Evolutionary conservation across 1,284 basidiomycete species (phyloP).

Genomic region (Apiotrichum sp.): DNA sequence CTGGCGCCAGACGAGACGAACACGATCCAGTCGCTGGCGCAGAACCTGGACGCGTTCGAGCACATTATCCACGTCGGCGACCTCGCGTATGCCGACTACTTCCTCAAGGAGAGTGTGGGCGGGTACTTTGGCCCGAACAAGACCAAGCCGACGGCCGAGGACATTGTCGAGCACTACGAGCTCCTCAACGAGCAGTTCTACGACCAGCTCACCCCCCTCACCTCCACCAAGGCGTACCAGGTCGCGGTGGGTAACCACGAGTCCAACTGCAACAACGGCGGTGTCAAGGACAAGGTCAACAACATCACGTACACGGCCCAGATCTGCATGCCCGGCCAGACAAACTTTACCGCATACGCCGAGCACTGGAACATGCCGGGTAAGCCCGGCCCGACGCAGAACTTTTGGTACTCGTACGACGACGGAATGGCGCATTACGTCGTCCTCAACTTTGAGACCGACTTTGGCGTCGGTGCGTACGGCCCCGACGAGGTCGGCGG

Average conservation of each 20-base stretch:
- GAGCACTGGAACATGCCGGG: constrained; percentile 38
- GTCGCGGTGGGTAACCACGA: constrained; percentile 31
- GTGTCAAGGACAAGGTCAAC: constrained; percentile 20
- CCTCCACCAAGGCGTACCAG: constrained; percentile 30
- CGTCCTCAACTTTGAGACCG: constrained; percentile 28
- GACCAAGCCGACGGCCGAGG: constrained; percentile 2
- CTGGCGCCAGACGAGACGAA: constrained; percentile 29
- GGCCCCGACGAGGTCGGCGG: constrained; percentile 25
- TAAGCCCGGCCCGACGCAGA: constrained; percentile 15
- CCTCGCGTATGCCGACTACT: constrained; percentile 33
- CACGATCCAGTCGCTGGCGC: constrained; percentile 29
- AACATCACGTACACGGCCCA: constrained; percentile 26
- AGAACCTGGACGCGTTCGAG: constrained; percentile 27
- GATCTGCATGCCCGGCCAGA: constrained; percentile 28
- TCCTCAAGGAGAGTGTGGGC: constrained; percentile 21
- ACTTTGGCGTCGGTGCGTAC: constrained; percentile 22
- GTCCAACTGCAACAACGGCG: constrained; percentile 23
- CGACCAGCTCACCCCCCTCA: constrained; percentile 30
- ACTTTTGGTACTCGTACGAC: constrained; percentile 39
- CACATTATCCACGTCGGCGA: constrained; percentile 27
- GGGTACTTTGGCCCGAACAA: constrained; percentile 24
- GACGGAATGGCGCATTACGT: constrained; percentile 27
- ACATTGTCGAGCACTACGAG: constrained; percentile 30
- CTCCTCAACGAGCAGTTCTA: constrained; percentile 32
- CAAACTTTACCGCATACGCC: constrained; percentile 27